Evolutionary conservation across 306 rosid genomes (phyloP).

Genomic region (Elaeagnus macrophylla): DNA sequence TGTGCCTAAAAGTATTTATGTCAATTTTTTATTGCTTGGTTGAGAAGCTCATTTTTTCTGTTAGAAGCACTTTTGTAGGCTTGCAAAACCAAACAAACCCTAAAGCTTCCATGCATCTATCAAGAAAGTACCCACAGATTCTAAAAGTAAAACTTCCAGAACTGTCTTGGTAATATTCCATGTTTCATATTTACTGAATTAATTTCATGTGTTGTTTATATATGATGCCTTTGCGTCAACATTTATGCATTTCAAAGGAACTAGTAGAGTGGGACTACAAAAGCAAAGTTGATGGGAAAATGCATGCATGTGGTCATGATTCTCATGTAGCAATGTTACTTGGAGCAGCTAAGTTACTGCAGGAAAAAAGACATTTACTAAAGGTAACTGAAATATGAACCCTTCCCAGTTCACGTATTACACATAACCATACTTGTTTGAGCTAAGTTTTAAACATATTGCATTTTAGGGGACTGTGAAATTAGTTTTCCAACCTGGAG

Average conservation of each 20-base stretch:
- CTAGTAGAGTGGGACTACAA: conserved; percentile 42
- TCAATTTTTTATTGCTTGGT: too few relatives aligned
- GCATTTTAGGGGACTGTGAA: conserved; percentile 32
- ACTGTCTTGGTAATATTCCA: too few relatives aligned
- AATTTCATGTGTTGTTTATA: too few relatives aligned
- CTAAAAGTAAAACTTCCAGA: too few relatives aligned
- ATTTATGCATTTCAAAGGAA: conserved; percentile 21
- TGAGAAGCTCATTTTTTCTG: too few relatives aligned
- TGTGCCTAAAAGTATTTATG: too few relatives aligned
- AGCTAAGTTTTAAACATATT: not conserved
- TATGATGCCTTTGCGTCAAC: not conserved
- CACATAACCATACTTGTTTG: not conserved
- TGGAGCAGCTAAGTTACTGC: conserved; percentile 50
- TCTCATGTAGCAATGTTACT: conserved; percentile 48
- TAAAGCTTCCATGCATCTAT: too few relatives aligned
- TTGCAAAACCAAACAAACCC: too few relatives aligned
- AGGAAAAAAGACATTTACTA: conserved; percentile 12
- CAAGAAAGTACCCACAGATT: too few relatives aligned
- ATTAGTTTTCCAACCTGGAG: conserved; percentile 41
- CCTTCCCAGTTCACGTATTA: not conserved
- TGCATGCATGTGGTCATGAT: conserved; percentile 51
- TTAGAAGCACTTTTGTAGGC: too few relatives aligned
- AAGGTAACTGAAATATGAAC: conserved; percentile 11
- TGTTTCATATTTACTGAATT: too few relatives aligned
- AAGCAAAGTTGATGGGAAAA: conserved; percentile 43